A percentile compares a stretch with the other conserved stretches of the same genome.
These are phyloP conservation scores for Chaetomiaceae sp. DNA, from an alignment of 2,329 filamentous ascomycete genomes.

Conservation along the genomic window DNA sequence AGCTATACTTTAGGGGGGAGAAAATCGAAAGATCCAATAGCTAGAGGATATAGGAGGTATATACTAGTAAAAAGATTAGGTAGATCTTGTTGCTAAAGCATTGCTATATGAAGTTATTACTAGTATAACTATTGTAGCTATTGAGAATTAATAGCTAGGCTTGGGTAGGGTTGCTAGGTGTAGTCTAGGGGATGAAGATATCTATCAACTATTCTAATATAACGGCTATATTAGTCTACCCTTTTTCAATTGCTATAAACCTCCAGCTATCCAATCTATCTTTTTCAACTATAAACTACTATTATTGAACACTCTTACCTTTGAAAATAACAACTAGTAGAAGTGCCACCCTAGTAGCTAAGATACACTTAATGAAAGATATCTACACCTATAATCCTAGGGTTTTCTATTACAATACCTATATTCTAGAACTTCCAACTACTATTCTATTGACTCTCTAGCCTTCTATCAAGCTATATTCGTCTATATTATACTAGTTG, in stretches of 20 bases:
- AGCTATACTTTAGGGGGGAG: background rate
- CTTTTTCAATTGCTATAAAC: too few relatives aligned
- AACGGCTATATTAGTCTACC: too few relatives aligned
- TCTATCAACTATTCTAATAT: too few relatives aligned
- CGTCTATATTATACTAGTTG: constrained; percentile 5
- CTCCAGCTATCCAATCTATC: too few relatives aligned
- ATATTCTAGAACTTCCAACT: constrained; percentile 4
- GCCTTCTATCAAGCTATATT: constrained; percentile 6
- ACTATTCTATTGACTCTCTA: constrained; percentile 1
- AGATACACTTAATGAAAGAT: background rate
- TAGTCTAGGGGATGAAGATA: too few relatives aligned
- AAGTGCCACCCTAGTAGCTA: background rate
- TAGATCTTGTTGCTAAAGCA: background rate
- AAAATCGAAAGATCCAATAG: background rate
- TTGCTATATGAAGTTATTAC: background rate
- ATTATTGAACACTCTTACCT: background rate
- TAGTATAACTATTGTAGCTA: background rate
- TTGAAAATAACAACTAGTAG: background rate
- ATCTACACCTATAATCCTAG: too few relatives aligned
- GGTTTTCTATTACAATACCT: background rate
- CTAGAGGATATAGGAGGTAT: constrained; percentile 3
- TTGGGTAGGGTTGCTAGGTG: too few relatives aligned
- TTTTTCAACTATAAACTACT: too few relatives aligned
- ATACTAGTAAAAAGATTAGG: background rate
- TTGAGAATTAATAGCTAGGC: too few relatives aligned